Evolutionary conservation across 495 filamentous ascomycete genomes (phyloP).

Genomic region (Platismatia glauca): DNA sequence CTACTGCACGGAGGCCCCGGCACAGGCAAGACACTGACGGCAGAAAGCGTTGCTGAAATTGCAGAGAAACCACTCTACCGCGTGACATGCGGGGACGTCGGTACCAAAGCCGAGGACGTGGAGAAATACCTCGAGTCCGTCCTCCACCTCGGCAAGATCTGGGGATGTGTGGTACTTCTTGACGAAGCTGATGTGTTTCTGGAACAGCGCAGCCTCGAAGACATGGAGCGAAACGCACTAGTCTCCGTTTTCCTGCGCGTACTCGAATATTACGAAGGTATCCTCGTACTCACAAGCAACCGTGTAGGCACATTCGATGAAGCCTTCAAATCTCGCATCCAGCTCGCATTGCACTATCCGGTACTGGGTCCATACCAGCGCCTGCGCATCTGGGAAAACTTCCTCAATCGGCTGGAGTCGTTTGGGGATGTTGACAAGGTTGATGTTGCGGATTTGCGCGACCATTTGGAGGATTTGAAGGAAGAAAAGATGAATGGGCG

Average conservation of each 20-base stretch:
- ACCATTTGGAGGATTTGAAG: constrained; percentile 17
- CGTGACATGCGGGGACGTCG: constrained; percentile 19
- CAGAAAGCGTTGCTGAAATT: constrained; percentile 20
- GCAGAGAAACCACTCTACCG: constrained; percentile 18
- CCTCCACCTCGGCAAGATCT: constrained; percentile 14
- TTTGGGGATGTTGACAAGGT: constrained; percentile 19
- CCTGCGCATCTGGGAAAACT: constrained; percentile 14
- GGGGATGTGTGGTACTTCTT: constrained; percentile 37
- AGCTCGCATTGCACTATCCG: constrained; percentile 14
- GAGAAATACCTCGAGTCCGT: constrained; percentile 17
- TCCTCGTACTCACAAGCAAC: constrained; percentile 52
- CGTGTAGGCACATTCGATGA: constrained; percentile 39
- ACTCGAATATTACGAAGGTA: constrained; percentile 50
- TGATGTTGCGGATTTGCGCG: constrained; percentile 24
- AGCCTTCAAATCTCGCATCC: constrained; percentile 34
- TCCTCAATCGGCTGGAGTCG: constrained; percentile 20
- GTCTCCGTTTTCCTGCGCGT: constrained; percentile 41
- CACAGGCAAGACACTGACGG: constrained; percentile 24
- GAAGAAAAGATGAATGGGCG: constrained; percentile 18
- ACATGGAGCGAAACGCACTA: constrained; percentile 24
- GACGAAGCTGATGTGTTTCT: constrained; percentile 66
- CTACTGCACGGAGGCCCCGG: constrained; percentile 19
- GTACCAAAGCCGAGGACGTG: constrained; percentile 13
- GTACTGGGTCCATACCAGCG: constrained; percentile 1
- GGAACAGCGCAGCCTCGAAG: constrained; percentile 37